Percentiles rank a stretch among this genome's conserved stretches.
These are phyloP conservation scores for Taphrina sp. DNA, from an alignment of 1,139 yeast species.

Conservation along the genomic window DNA sequence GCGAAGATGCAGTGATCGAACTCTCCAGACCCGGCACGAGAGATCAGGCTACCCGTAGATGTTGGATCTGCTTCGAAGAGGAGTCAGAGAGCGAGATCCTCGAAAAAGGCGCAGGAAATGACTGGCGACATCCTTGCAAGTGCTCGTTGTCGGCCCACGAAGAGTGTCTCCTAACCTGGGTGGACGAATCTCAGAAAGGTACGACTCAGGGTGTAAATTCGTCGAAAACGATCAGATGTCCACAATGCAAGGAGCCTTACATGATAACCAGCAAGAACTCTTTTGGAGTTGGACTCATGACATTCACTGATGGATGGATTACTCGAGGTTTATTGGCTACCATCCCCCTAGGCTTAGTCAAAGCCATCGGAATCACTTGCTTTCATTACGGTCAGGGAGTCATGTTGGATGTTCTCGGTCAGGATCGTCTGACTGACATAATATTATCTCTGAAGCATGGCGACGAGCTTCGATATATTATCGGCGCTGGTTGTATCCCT, in stretches of 20 bases:
- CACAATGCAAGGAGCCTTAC: slow-evolving; percentile 33
- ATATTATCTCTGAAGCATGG: slow-evolving; percentile 18
- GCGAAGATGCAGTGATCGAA: too few species aligned
- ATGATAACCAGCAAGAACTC: slow-evolving; percentile 16
- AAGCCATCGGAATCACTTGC: slow-evolving; percentile 16
- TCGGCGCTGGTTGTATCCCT: slow-evolving; percentile 26
- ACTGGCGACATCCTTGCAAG: slow-evolving; percentile 48
- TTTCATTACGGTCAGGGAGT: slow-evolving; percentile 30
- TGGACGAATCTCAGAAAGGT: slow-evolving; percentile 36
- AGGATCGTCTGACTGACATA: slow-evolving; percentile 9
- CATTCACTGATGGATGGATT: slow-evolving; percentile 16
- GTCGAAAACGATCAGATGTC: slow-evolving; percentile 23
- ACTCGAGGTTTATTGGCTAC: slow-evolving; percentile 12
- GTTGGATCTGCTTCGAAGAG: slow-evolving; percentile 34
- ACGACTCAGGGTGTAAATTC: slow-evolving; percentile 34
- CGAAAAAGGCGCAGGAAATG: not conserved
- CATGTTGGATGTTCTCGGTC: slow-evolving; percentile 31
- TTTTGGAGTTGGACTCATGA: slow-evolving; percentile 20
- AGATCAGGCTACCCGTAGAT: slow-evolving; percentile 5
- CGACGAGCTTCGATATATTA: slow-evolving; percentile 12
- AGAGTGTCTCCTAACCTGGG: slow-evolving; percentile 48
- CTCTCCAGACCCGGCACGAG: too few species aligned
- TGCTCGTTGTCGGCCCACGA: slow-evolving; percentile 50
- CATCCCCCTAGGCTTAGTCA: slow-evolving; percentile 22
- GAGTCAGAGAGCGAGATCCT: slow-evolving; percentile 3